These are phyloP conservation scores for Lodderomyces pseudojiufengensis DNA, from an alignment of 1,139 yeast species.

Conservation along the genomic window DNA sequence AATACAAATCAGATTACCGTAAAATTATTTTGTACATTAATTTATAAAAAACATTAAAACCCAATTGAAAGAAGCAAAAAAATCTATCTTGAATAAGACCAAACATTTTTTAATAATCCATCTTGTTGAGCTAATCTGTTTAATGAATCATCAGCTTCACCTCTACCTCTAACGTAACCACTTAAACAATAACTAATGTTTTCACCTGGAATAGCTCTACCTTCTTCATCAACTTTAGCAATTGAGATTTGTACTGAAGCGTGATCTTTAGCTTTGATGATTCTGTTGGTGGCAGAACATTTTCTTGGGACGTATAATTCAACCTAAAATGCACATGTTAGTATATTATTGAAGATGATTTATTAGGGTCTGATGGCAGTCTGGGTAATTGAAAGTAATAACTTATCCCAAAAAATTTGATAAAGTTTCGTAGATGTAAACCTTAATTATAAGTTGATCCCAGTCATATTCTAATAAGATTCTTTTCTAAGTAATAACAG, in stretches of 20 bases:
- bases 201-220: conserved; percentile 90
- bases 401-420: too few relatives aligned
- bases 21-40: conserved; percentile 1
- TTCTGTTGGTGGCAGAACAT: conserved; percentile 99
- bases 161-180: conserved; percentile 80
- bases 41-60: background rate
- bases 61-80: background rate
- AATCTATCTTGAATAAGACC: conserved; percentile 90
- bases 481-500: too few relatives aligned
- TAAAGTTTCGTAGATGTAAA: too few relatives aligned
- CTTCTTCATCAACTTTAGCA: conserved; percentile 77
- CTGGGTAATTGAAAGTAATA: too few relatives aligned
- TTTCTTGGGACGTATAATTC: conserved; percentile 99
- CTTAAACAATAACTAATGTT: conserved; percentile 94
- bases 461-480: too few relatives aligned
- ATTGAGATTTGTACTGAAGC: conserved; percentile 84
- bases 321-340: conserved; percentile 54
- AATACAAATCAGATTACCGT: too few relatives aligned
- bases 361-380: too few relatives aligned
- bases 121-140: conserved; percentile 99
- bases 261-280: conserved; percentile 99
- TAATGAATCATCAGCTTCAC: conserved; percentile 97
- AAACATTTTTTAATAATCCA: conserved; percentile 97
- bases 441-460: too few relatives aligned
- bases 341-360: conserved; percentile 20